Conservation (phyloP, 2,329 filamentous ascomycete species). For the Talaromyces sp. region DNA sequence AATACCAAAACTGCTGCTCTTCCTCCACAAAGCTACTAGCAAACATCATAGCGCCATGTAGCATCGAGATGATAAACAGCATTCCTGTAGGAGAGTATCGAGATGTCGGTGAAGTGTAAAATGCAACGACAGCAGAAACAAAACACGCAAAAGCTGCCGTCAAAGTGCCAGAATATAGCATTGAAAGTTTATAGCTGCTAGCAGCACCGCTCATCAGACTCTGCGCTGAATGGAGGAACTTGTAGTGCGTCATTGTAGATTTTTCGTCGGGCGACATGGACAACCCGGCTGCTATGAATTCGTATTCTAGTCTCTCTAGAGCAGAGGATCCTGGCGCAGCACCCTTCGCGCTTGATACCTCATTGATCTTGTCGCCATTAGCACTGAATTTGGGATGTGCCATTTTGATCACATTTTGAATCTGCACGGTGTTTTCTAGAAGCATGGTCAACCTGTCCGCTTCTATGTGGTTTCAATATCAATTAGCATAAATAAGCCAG, state of each 20-base stretch:
- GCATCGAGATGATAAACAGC: slow-evolving; percentile 52
- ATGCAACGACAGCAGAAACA: slow-evolving; percentile 31
- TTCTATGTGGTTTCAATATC: slow-evolving; percentile 25
- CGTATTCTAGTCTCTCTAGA: slow-evolving; percentile 63
- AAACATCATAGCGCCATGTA: slow-evolving; percentile 90
- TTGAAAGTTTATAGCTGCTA: slow-evolving; percentile 79
- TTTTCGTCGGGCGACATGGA: slow-evolving; percentile 21
- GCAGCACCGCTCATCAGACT: slow-evolving; percentile 80
- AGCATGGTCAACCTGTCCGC: slow-evolving; percentile 65
- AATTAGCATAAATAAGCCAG: neutral
- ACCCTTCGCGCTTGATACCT: neutral
- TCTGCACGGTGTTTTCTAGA: slow-evolving; percentile 74
- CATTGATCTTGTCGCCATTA: slow-evolving; percentile 25
- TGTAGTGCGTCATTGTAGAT: slow-evolving; percentile 27
- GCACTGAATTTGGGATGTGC: slow-evolving; percentile 62
- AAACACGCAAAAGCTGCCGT: slow-evolving; percentile 45
- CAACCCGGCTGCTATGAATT: slow-evolving; percentile 54
- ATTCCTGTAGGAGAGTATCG: slow-evolving; percentile 26
- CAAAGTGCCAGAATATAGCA: slow-evolving; percentile 32
- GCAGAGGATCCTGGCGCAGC: slow-evolving; percentile 21
- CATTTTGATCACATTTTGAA: slow-evolving; percentile 71
- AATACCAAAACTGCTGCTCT: slow-evolving; percentile 99
- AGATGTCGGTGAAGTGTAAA: slow-evolving; percentile 29
- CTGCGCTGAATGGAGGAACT: slow-evolving; percentile 72
- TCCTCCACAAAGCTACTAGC: slow-evolving; percentile 97